Conservation (phyloP, 2,329 filamentous ascomycete genomes). For the Calonectria honghensis region DNA sequence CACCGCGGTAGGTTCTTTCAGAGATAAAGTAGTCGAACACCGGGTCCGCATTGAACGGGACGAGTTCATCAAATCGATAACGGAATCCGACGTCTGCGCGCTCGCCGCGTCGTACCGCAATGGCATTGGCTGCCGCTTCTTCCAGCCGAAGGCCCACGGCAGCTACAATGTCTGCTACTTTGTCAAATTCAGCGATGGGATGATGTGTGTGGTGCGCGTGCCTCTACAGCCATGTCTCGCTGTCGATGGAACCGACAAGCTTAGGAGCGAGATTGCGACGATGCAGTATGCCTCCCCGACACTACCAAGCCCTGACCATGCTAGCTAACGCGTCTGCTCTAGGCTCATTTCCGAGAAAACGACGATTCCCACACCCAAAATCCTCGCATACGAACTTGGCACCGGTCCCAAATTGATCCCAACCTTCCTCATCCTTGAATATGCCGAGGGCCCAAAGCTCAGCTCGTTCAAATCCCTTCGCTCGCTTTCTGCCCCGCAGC, state of each 20-base stretch:
- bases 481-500: conserved; percentile 21
- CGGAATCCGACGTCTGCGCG: conserved; percentile 8
- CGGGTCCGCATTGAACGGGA: conserved; percentile 13
- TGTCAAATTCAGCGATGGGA: conserved; percentile 24
- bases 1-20: conserved; percentile 14
- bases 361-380: conserved; percentile 33
- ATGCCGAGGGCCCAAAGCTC: conserved; percentile 33
- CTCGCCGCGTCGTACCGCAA: conserved; percentile 22
- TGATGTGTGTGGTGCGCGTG: conserved; percentile 31
- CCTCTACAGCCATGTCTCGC: conserved; percentile 31
- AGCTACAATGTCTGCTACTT: conserved; percentile 38
- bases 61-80: conserved; percentile 5
- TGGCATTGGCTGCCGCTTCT: conserved; percentile 26
- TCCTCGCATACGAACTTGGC: conserved; percentile 30
- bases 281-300: conserved; percentile 31
- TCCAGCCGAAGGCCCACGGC: conserved; percentile 17
- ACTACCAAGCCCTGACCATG: neutral
- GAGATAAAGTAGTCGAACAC: conserved; percentile 18
- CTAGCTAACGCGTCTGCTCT: neutral
- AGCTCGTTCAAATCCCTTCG: conserved; percentile 26
- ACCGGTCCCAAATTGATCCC: conserved; percentile 3
- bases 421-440: conserved; percentile 42
- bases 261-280: conserved; percentile 35
- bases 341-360: conserved; percentile 35
- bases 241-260: conserved; percentile 21